Conservation (phyloP, 2,329 filamentous ascomycete species). For the Stachybotrys chartarum region DNA sequence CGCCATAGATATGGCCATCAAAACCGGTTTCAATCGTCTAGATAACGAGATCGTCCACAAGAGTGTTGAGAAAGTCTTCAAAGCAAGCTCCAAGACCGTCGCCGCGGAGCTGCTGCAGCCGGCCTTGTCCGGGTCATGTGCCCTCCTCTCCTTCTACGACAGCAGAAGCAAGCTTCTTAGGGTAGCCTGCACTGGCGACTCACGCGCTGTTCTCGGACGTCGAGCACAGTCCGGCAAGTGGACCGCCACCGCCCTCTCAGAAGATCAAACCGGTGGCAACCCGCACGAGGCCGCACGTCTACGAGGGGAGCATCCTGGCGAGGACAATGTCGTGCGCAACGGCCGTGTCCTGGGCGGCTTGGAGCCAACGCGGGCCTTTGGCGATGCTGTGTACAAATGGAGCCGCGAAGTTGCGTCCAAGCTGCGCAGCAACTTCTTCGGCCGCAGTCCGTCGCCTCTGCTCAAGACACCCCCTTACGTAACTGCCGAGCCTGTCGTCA, state of each 20-base stretch:
- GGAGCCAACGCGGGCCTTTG: constrained; percentile 90
- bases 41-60: constrained; percentile 94
- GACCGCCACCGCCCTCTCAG: constrained; percentile 81
- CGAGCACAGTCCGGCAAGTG: constrained; percentile 76
- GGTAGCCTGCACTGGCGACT: constrained; percentile 95
- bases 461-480: constrained; percentile 94
- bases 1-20: constrained; percentile 85
- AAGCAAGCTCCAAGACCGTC: constrained; percentile 80
- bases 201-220: constrained; percentile 85
- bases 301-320: constrained; percentile 79
- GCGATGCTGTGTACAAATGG: constrained; percentile 97
- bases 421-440: constrained; percentile 82
- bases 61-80: constrained; percentile 84
- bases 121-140: constrained; percentile 93
- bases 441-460: constrained; percentile 65
- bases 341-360: constrained; percentile 87
- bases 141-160: constrained; percentile 93
- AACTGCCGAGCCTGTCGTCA: constrained; percentile 90
- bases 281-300: constrained; percentile 77
- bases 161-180: constrained; percentile 76
- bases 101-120: constrained; percentile 89
- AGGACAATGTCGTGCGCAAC: constrained; percentile 79
- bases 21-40: constrained; percentile 78
- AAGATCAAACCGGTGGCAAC: constrained; percentile 90
- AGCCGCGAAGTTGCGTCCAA: constrained; percentile 74